These are phyloP conservation scores for Penicillium psychrosexuale DNA, from an alignment of 2,329 filamentous ascomycete genomes.

Conservation along the genomic window DNA sequence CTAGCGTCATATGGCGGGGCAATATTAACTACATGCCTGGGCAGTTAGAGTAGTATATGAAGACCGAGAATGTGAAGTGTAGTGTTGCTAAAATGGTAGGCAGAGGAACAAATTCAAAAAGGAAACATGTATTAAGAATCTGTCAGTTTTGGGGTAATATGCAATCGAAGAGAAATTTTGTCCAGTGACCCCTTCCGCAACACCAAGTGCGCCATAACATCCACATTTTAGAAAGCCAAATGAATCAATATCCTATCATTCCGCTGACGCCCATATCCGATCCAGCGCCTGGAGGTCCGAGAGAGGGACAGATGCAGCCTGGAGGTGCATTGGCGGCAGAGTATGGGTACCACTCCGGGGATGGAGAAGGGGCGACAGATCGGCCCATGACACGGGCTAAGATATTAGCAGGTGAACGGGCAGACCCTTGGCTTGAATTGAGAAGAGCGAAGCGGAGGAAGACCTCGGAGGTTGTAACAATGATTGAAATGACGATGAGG, in stretches of 20 bases:
- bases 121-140: not conserved
- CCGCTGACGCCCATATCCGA: constrained; percentile 12
- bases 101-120: not conserved
- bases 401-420: constrained; percentile 12
- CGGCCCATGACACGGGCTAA: constrained; percentile 22
- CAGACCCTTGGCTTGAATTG: constrained; percentile 28
- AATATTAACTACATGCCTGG: not conserved
- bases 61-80: not conserved
- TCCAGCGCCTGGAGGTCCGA: constrained; percentile 6
- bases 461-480: constrained; percentile 88
- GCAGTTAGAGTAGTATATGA: not conserved
- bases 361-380: constrained; percentile 11
- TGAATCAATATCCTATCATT: constrained; percentile 3
- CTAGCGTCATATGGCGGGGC: not conserved
- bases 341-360: constrained; percentile 15
- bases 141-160: not conserved
- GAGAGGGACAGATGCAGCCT: constrained; percentile 23
- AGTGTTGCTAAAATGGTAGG: not conserved
- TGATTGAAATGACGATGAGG: constrained; percentile 84
- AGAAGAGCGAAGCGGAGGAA: constrained; percentile 79
- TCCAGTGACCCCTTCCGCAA: not conserved
- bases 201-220: not conserved
- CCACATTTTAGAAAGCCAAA: not conserved
- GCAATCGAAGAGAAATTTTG: not conserved
- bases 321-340: constrained; percentile 12